Evolutionary conservation across 306 rosid species (phyloP), one percentile per base, ranked within the genome.

Genomic region (Sophora flavescens): DNA sequence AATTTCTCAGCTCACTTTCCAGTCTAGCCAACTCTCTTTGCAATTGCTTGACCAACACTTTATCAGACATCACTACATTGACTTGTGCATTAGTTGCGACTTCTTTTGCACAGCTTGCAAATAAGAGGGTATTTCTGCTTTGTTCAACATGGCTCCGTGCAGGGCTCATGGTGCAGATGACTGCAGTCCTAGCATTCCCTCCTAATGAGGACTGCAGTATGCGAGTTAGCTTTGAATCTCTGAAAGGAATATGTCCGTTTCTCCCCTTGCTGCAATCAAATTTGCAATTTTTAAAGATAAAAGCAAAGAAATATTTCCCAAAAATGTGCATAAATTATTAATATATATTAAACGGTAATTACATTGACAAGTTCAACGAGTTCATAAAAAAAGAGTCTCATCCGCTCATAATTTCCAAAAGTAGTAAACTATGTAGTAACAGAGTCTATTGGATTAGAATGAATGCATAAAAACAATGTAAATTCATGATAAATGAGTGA

Each of bases 211-310:
- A 90, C 84, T 95, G 97, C 78, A 95, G 84, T 70, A 95, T 92
- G 71, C 97, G 97, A 81, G 98, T 92, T 74, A 95, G 88, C 96
- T 95, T 95, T 5, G 98, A 95, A 86, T 95, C 98, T 88, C 98
- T 89, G 81, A 86, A 95, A 73, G 98, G 97, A 83, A 95, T 83
- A 60, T 95, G 98, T 76, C 93, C 95, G 80, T 83, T 90, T 89
- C 93, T 85, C 67, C 97, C 98, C 79, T 92, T 95, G 88, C 98
- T 95, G 95, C 82, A 64, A 67, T 68, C 53, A 76, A 78, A 57
- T 58, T 74, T 79, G 64, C 22, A 50, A 14, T 33, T 41, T 64
- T 62, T 35, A 30, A 30, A 78, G 38, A 63, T 56, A 72, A 70
- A 8, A 59, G 41, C 11, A 4, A 35, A 60, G 39, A 57, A 36